These are phyloP conservation scores for Pulveroboletus frians DNA, from an alignment of 768 basidiomycete genomes.

Conservation along the genomic window DNA sequence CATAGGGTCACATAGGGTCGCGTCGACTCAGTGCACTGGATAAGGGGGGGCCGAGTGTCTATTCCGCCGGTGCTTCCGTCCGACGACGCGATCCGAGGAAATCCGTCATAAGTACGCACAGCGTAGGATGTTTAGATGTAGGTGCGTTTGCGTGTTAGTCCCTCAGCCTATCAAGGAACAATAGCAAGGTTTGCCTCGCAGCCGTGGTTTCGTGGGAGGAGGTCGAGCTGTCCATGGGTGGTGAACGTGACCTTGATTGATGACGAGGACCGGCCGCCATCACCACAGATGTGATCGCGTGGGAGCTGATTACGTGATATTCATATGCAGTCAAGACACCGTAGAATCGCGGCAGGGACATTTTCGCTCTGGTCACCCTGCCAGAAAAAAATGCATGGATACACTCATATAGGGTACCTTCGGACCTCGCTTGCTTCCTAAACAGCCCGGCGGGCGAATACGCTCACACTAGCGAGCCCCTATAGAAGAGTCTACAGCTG, in stretches of 20 bases:
- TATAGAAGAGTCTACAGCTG: too few species aligned
- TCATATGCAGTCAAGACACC: too few species aligned
- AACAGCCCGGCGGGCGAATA: too few species aligned
- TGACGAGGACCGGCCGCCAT: too few species aligned
- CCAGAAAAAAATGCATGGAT: too few species aligned
- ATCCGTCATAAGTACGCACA: background rate
- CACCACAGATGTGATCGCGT: background rate
- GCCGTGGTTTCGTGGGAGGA: conserved; percentile 3
- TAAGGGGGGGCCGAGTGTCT: background rate
- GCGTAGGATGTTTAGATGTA: background rate
- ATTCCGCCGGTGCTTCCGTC: background rate
- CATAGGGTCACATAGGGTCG: background rate
- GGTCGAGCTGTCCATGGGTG: background rate
- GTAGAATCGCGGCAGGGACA: too few species aligned
- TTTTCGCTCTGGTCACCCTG: too few species aligned
- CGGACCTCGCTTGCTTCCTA: background rate
- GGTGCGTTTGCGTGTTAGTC: background rate
- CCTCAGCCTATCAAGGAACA: background rate
- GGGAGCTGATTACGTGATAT: conserved; percentile 14
- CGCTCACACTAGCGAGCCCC: too few species aligned
- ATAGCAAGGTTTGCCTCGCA: background rate
- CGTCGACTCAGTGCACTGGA: background rate
- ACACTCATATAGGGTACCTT: background rate
- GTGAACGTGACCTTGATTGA: background rate
- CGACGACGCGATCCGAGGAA: background rate